Evolutionary conservation across 129 eudicot genomes (phyloP), one percentile per base, ranked within the genome.

Genomic region (Flaveria bidentis): DNA sequence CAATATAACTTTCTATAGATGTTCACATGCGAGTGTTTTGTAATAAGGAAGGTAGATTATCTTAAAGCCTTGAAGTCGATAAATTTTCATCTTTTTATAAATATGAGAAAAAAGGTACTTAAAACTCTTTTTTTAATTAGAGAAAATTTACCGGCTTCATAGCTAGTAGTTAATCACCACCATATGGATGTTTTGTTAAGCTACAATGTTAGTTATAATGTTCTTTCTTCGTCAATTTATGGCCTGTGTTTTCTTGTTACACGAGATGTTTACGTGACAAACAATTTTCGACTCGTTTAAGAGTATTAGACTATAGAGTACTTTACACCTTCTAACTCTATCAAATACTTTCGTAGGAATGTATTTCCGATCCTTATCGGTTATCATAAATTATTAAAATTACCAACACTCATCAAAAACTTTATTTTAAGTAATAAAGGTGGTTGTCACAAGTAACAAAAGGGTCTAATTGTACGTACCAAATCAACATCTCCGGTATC

Each of bases 81-180:
- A 87, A 92, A 88, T 92, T 92, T 92, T 87, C 90, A 84, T 84
- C 85, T 62, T 70, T 22, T 55, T 53, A 72, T 23, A 46, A 13
- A 69, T 67, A 67, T 60, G 74, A 55, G 73, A 26, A 57, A 69
- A 50, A 49, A 18, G 1, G 18, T 9, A n/a, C 16, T 20, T 57
- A 62, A 68, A 67, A 72, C 55, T 74, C 80, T 80, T 61, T 78
- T 67, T 55, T 30, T 50, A 30, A 50, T 65, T 46, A 87, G 86
- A 87, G 91, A 75, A 92, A 92, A 92, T 92, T 92, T 92, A 76
- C 83, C 78, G 51, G 88, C 96, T 89, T 92, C 96, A 88, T 86
- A 53, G 70, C 85, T 82, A 33, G 74, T 2, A 61, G 86, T 76
- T 87, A 70, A 75, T 82, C 85, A 71, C 45, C 76, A 63, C 72